Percentiles rank a stretch among this genome's conserved stretches.
These are phyloP conservation scores for Tylopilus balloui DNA, from an alignment of 768 basidiomycete genomes.

Conservation along the genomic window DNA sequence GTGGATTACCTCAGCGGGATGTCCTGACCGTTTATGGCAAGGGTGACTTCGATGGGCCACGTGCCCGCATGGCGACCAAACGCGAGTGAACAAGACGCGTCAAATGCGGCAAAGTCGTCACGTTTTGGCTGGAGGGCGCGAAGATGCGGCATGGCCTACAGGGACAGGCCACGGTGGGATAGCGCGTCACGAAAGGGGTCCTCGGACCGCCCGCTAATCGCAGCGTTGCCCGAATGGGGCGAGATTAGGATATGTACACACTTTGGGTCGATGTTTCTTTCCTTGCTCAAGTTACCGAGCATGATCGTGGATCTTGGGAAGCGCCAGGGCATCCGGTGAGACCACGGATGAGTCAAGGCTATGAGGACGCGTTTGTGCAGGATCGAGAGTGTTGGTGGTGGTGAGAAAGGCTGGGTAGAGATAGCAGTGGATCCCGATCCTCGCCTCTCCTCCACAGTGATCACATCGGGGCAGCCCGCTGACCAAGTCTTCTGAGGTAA, in stretches of 20 bases:
- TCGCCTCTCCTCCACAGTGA: background rate
- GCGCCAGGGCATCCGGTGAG: background rate
- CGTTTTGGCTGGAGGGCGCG: background rate
- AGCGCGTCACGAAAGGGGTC: background rate
- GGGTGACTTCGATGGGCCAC: constrained; percentile 6
- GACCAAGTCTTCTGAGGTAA: constrained; percentile 3
- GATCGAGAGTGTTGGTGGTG: background rate
- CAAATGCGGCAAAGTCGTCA: background rate
- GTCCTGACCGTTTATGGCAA: background rate
- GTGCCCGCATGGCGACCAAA: constrained; percentile 8
- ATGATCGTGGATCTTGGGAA: constrained; percentile 11
- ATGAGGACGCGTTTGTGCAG: no score
- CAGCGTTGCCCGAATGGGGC: background rate
- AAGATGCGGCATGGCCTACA: constrained; percentile 3
- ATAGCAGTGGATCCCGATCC: background rate
- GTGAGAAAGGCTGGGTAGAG: no score
- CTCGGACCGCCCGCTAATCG: constrained; percentile 3
- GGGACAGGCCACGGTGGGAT: constrained; percentile 9
- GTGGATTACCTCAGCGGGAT: constrained; percentile 1
- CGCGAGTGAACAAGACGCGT: background rate
- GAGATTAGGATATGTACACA: background rate
- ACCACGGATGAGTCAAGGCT: background rate
- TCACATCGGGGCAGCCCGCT: background rate
- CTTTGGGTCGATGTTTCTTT: background rate
- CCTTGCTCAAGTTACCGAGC: background rate